Conservation (phyloP, 2,329 filamentous ascomycete species). For the Thelonectria discophora region DNA sequence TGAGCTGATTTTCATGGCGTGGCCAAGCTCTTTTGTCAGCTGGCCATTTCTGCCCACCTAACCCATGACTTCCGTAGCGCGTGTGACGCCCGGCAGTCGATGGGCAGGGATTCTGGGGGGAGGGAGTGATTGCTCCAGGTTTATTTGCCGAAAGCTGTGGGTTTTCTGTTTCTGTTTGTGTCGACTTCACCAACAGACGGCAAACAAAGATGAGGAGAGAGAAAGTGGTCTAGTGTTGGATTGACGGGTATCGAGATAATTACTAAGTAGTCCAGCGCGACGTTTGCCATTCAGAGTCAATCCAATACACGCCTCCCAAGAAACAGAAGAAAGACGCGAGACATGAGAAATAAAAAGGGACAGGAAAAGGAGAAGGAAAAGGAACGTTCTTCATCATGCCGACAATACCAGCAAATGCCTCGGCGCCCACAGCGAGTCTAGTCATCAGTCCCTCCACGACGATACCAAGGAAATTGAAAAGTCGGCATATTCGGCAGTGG, state of each 20-base stretch:
- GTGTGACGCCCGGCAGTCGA: constrained; percentile 5
- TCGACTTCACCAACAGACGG: no score
- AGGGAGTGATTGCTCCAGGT: constrained; percentile 1
- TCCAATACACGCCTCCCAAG: constrained; percentile 38
- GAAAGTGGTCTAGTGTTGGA: constrained; percentile 34
- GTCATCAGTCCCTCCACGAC: constrained; percentile 12
- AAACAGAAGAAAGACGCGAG: constrained; percentile 7
- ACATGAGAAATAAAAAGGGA: constrained; percentile 10
- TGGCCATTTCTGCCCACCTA: neutral
- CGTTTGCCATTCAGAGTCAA: constrained; percentile 39
- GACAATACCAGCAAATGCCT: constrained; percentile 15
- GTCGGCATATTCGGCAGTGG: constrained; percentile 21
- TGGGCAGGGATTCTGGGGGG: constrained; percentile 1
- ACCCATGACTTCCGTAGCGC: neutral
- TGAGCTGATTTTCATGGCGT: neutral
- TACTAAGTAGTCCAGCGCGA: constrained; percentile 41
- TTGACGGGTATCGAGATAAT: constrained; percentile 45
- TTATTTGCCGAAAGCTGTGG: constrained; percentile 14
- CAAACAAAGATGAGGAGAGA: neutral
- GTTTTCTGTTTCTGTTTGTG: neutral
- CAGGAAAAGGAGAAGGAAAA: constrained; percentile 17
- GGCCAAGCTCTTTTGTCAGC: neutral
- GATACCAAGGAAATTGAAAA: neutral
- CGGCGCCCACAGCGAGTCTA: neutral
- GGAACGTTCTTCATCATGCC: constrained; percentile 37